Evolutionary conservation across 371 early-diverging fungal species (phyloP).

Genomic region (Saksenaea vasiformis): DNA sequence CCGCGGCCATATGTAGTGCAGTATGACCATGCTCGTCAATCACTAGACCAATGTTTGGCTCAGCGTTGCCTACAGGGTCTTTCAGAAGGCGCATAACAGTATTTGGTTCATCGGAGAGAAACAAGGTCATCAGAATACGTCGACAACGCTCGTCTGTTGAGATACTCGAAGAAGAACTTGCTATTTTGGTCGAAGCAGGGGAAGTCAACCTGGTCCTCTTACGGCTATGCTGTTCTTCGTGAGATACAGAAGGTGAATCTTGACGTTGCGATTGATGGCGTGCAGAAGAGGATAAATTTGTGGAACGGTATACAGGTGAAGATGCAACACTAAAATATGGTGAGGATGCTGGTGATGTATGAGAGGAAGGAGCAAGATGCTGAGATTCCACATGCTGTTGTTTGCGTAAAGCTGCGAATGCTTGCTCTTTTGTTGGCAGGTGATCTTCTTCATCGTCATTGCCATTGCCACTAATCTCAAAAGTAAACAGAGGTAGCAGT

Average conservation of each 20-base stretch:
- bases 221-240: conserved; percentile 6
- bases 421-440: conserved; percentile 35
- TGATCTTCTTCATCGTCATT: conserved; percentile 16
- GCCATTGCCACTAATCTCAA: conserved; percentile 49
- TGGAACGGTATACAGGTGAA: not conserved
- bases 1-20: conserved; percentile 86
- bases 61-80: conserved; percentile 34
- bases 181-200: not conserved
- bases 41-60: conserved; percentile 68
- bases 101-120: conserved; percentile 65
- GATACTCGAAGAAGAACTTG: conserved; percentile 3
- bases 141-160: conserved; percentile 57
- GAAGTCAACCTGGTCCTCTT: conserved; percentile 15
- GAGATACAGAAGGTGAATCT: not conserved
- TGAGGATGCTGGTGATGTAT: not conserved
- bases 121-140: conserved; percentile 73
- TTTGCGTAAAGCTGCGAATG: conserved; percentile 10
- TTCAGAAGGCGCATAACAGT: conserved; percentile 60
- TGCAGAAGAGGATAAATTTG: not conserved
- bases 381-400: not conserved
- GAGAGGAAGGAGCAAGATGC: conserved; percentile 2
- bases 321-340: conserved; percentile 5
- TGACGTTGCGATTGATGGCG: not conserved
- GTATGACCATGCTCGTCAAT: conserved; percentile 87
- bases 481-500: conserved; percentile 66